Conservation (phyloP, 2,329 filamentous ascomycete species). For the Grosmannia clavigera region DNA sequence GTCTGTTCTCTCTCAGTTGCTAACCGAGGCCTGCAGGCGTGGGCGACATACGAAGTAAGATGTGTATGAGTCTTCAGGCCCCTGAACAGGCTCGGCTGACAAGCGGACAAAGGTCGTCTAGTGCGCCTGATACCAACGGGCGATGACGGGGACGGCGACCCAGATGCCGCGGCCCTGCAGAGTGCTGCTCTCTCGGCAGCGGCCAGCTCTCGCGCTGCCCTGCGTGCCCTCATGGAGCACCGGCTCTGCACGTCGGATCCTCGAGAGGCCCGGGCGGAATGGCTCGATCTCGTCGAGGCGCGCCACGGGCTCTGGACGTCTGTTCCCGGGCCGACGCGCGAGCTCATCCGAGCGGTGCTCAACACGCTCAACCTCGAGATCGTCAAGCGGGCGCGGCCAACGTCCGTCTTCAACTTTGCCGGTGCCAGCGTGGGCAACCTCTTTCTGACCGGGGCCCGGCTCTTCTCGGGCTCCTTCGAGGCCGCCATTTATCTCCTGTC, state of each 20-base stretch:
- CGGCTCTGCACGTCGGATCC: conserved; percentile 52
- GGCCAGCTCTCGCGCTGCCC: conserved; percentile 42
- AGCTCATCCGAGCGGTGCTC: conserved; percentile 65
- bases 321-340: conserved; percentile 59
- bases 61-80: background rate
- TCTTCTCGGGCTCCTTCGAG: conserved; percentile 89
- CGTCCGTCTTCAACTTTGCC: conserved; percentile 65
- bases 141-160: conserved; percentile 14
- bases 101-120: conserved; percentile 51
- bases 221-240: conserved; percentile 79
- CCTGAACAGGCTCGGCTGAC: background rate
- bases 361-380: conserved; percentile 69
- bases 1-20: background rate
- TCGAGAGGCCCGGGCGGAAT: conserved; percentile 56
- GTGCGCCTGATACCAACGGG: conserved; percentile 74
- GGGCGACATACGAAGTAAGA: conserved; percentile 58
- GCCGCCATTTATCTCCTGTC: conserved; percentile 82
- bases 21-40: conserved; percentile 21
- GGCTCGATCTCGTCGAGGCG: conserved; percentile 80
- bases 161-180: background rate
- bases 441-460: conserved; percentile 70
- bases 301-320: conserved; percentile 63
- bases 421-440: conserved; percentile 67
- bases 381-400: conserved; percentile 60
- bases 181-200: background rate